Base-by-base conservation (phyloP, 164 flowering plant genomes). In the Tetrastigma voinierianum region DNA sequence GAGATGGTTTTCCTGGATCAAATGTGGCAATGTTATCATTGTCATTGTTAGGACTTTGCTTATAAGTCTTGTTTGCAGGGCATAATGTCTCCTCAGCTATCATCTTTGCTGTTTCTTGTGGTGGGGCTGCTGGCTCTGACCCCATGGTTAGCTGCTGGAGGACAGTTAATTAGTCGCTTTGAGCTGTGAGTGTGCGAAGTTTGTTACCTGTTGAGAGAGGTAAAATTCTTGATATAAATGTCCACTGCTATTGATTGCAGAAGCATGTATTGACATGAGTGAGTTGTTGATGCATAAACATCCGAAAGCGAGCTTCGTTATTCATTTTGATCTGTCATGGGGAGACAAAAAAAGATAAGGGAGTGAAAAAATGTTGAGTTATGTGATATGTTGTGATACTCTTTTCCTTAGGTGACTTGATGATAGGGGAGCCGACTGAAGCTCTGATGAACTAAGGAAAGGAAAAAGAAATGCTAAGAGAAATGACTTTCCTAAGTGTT, bases 41-140 rank as follows among this genome's bases (percentile, higher is more conserved):
- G 40, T 32, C 40, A 32, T 32, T 32, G 40, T 32, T 61, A 49
- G 14, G 20, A 9, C 46, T 53, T 54, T 51, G 11, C 56, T 65
- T 2, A 44, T 65, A 62, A 45, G 45, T 46, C 20, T 70, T 69
- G 19, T 61, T 65, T 77, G 65, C 85, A 96, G 99, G 99, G 93
- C 67, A 96, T 96, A 73, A 90, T 96, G 95, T 82, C 99, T 73
- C 51, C 96, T 46, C 96, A 93, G 76, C 75, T 91, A 46, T 96
- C 99, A 57, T 96, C 99, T 66, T 80, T 96, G 81, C 76, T 96
- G 66, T 96, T 96, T 82, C 95, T 96, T 73, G 94, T 96, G 72
- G 99, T 96, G 70, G 99, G 99, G 16, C 99, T 45, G 93, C n/a
- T 96, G 99, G 99, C 99, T 51, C 70, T 96, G 47, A 96, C 99